Conservation (phyloP, 148 eudicot genomes). For the Spergularia bocconei region DNA sequence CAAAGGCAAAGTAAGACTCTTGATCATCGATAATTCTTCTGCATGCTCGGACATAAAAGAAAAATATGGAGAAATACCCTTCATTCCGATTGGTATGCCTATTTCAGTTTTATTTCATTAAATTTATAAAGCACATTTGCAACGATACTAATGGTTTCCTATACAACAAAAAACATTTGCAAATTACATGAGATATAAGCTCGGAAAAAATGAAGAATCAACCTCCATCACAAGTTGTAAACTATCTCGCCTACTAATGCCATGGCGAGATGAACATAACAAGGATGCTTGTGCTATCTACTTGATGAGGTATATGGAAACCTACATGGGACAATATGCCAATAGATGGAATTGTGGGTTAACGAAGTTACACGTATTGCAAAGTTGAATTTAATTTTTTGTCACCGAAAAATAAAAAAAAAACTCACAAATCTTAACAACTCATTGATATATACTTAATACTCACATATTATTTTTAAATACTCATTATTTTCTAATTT, state of each 20-base stretch:
- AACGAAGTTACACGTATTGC: no score
- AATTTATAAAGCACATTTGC: no score
- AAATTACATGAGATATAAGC: background rate
- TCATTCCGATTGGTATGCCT: background rate
- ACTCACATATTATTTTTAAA: no score
- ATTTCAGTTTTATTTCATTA: no score
- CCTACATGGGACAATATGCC: background rate
- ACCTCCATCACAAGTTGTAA: background rate
- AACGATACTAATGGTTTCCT: no score
- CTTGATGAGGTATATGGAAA: slow-evolving; percentile 5
- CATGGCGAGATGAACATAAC: background rate
- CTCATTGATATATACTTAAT: no score
- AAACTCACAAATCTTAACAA: no score
- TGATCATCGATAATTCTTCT: background rate
- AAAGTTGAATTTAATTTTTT: no score
- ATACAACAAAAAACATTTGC: no score
- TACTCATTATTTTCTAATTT: no score
- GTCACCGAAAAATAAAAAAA: no score
- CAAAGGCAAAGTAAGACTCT: no score
- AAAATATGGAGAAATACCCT: background rate
- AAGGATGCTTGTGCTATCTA: background rate
- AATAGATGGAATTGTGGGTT: background rate
- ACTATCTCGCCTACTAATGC: background rate
- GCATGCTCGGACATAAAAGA: background rate
- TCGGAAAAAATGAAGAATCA: background rate